phyloP scores from a whole-genome alignment of 1,284 basidiomycete genomes.

The Fomitiporia mediterranea region DNA sequence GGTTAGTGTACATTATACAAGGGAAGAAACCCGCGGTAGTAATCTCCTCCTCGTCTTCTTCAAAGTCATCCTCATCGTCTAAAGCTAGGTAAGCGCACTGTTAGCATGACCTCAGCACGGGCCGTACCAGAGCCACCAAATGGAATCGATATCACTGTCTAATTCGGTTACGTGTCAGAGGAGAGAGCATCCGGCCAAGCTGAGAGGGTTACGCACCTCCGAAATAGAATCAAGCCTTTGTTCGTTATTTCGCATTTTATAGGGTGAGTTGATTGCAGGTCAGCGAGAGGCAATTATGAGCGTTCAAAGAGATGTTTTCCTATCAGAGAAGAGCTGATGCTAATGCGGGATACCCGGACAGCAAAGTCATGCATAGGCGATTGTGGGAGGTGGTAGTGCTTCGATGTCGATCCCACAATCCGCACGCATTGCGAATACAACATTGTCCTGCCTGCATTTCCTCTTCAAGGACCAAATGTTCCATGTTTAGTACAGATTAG shows the following conservation, averaged over 20 bases:
- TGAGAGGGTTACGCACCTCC: constrained; percentile 1
- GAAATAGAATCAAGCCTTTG: constrained; percentile 12
- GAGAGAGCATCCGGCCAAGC: not conserved
- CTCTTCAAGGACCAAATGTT: no score
- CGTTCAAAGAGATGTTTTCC: no score
- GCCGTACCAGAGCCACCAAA: constrained; percentile 27
- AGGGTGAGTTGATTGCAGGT: not conserved
- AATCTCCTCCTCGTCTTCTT: constrained; percentile 20
- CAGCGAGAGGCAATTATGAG: no score
- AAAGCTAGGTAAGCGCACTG: not conserved
- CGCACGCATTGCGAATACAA: no score
- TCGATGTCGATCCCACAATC: no score
- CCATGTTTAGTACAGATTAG: no score
- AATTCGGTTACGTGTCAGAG: constrained; percentile 8
- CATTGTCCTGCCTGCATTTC: no score
- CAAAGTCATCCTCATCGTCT: constrained; percentile 9
- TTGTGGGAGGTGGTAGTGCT: no score
- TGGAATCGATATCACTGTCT: constrained; percentile 35
- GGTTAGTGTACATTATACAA: constrained; percentile 17
- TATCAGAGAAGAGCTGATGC: no score
- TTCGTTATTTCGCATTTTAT: not conserved
- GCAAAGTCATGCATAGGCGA: no score
- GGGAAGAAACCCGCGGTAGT: constrained; percentile 20
- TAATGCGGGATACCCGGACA: no score
- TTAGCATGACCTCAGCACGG: not conserved